A percentile compares a stretch with the other conserved stretches of the same genome.
Evolutionary conservation across 345 rosid species (phyloP).

Genomic region (Eutrema yunnanense): DNA sequence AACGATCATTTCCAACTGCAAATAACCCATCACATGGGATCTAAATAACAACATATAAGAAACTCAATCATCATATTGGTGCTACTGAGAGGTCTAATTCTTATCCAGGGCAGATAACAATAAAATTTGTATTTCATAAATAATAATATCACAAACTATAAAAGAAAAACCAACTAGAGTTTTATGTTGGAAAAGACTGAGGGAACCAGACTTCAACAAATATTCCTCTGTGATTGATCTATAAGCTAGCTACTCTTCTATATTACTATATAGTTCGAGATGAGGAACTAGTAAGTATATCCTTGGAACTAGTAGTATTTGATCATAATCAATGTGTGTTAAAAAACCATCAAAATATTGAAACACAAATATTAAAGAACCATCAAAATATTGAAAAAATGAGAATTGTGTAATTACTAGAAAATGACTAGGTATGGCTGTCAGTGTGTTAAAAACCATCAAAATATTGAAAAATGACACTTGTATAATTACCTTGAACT

Average conservation of each 20-base stretch:
- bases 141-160: not conserved
- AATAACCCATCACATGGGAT: not conserved
- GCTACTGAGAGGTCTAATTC: not conserved
- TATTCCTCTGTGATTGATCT: not conserved
- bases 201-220: not conserved
- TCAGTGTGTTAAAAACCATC: not conserved
- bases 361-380: not conserved
- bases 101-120: not conserved
- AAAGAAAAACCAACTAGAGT: no score
- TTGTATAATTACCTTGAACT: slow-evolving; percentile 45
- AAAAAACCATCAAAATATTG: not conserved
- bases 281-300: not conserved
- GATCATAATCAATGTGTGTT: not conserved
- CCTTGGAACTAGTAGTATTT: not conserved
- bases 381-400: no score
- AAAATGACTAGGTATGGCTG: not conserved
- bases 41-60: not conserved
- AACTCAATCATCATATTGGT: not conserved
- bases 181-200: no score
- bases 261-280: not conserved
- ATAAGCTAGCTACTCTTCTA: not conserved
- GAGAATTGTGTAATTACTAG: not conserved
- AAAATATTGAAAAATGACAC: not conserved
- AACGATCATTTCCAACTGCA: slow-evolving; percentile 73
- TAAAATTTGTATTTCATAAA: not conserved